Percentiles rank a stretch among this genome's conserved stretches.
phyloP scores from a whole-genome alignment of 352 stramenopile species.

The Globisporangium camurandrum region DNA sequence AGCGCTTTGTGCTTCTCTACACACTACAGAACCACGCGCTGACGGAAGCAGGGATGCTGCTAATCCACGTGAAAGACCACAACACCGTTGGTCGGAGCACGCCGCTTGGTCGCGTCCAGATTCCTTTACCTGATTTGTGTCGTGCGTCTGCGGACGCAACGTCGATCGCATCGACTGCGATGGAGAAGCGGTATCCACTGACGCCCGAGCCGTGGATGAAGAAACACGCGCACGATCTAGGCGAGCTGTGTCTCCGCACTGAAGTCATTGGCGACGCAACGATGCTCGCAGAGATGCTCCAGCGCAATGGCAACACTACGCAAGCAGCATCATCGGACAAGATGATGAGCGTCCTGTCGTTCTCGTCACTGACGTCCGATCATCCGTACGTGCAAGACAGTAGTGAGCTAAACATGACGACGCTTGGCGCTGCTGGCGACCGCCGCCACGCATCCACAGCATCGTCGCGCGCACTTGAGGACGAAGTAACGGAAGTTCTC shows the following conservation, averaged over 20 bases:
- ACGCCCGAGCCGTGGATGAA: constrained; percentile 71
- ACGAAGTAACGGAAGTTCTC: constrained; percentile 40
- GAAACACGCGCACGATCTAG: constrained; percentile 38
- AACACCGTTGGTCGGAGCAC: constrained; percentile 61
- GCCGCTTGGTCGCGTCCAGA: constrained; percentile 55
- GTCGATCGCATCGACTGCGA: constrained; percentile 39
- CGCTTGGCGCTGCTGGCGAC: no score
- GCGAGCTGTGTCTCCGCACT: constrained; percentile 60
- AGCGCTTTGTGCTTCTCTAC: neutral
- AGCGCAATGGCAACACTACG: no score
- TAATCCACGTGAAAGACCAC: constrained; percentile 73
- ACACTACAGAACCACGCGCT: constrained; percentile 34
- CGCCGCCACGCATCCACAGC: constrained; percentile 3
- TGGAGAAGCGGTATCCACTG: constrained; percentile 48
- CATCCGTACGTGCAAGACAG: constrained; percentile 25
- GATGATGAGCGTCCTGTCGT: constrained; percentile 43
- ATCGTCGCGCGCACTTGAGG: constrained; percentile 22
- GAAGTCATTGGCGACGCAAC: constrained; percentile 56
- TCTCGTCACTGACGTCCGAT: constrained; percentile 44
- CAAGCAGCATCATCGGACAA: constrained; percentile 27
- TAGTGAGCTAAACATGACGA: no score
- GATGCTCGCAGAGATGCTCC: constrained; percentile 42
- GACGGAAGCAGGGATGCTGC: constrained; percentile 27
- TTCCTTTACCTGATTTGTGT: constrained; percentile 53
- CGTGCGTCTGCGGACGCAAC: constrained; percentile 40